These are phyloP conservation scores for Galerina marginata DNA, from an alignment of 768 basidiomycete species.

Conservation along the genomic window DNA sequence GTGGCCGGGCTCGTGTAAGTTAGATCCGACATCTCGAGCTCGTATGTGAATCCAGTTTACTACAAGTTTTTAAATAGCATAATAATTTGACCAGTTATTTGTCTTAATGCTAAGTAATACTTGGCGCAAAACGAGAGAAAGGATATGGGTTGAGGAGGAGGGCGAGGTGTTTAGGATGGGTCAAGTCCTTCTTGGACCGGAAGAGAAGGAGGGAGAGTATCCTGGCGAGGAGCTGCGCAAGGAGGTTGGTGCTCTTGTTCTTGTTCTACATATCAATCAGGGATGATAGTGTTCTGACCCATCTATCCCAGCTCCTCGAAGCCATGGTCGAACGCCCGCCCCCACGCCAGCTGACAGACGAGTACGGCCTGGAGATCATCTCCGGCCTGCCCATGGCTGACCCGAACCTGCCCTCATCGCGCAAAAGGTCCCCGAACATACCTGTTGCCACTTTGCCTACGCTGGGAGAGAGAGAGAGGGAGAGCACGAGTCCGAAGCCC, in stretches of 20 bases:
- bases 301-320: slow-evolving; percentile 65
- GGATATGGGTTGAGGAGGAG: slow-evolving; percentile 90
- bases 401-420: slow-evolving; percentile 9
- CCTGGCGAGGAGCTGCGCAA: slow-evolving; percentile 87
- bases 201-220: slow-evolving; percentile 90
- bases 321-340: slow-evolving; percentile 88
- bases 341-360: slow-evolving; percentile 71
- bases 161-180: slow-evolving; percentile 97
- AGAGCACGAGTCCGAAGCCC: slow-evolving; percentile 41
- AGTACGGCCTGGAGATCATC: slow-evolving; percentile 51
- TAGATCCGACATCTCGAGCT: too few species aligned
- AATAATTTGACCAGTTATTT: too few species aligned
- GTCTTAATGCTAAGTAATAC: too few species aligned
- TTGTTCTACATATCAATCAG: neutral
- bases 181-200: slow-evolving; percentile 74
- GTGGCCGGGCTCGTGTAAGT: too few species aligned
- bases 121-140: too few species aligned
- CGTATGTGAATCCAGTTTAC: too few species aligned
- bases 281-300: neutral
- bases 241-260: slow-evolving; percentile 53
- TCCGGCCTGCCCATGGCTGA: slow-evolving; percentile 14
- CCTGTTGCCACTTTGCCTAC: slow-evolving; percentile 32
- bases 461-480: slow-evolving; percentile 19
- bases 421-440: slow-evolving; percentile 17
- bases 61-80: too few species aligned